Base-by-base conservation (phyloP, 1,284 basidiomycete genomes). In the Ceratobasidium sp. region DNA sequence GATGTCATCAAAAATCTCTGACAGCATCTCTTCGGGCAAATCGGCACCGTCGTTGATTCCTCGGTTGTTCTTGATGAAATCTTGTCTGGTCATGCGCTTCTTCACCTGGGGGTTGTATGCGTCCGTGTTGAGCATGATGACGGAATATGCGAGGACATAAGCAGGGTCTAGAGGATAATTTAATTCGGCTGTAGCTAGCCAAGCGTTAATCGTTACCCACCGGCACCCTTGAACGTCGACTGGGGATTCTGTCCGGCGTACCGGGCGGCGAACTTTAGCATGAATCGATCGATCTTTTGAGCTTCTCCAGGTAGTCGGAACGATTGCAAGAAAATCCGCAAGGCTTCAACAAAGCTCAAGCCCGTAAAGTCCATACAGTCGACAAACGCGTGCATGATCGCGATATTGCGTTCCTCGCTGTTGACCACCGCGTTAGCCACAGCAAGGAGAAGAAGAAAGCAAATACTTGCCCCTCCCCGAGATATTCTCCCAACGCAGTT, bases 221-320 rank as follows among this genome's bases (percentile, higher is more conserved):
- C 80, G 79, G 86, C 86, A 77, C 87, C 87, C 74, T 93, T 92
- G 80, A 98, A 98, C 5, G 88, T 85, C 0, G 91, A 92, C 77
- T 90, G 87, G 0, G 89, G 83, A 81, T 98, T 98, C 74, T 91
- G 90, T 46, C 91, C 93, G 77, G 97, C 94, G 81, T 95, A 98
- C 27, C 95, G 88, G 80, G 98, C 96, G 4, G 96, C 96, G 80
- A 98, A 98, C 82, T 98, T 98, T 75, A 98, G 88, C 94, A 98
- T 96, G 83, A 90, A 98, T n/a, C 96, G 90, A 86, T 98, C 96
- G 78, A 98, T 98, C 84, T 98, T 98, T 82, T 98, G 96, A 0
- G 95, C 85, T 83, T 98, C 96, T 62, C 96, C 96, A 2, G 96
- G 96, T 29, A 98, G 87, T 74, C 96, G 91, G 88, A 98, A 98